Base-by-base conservation (phyloP, 208 protist species). In the Lotmaria passim region DNA sequence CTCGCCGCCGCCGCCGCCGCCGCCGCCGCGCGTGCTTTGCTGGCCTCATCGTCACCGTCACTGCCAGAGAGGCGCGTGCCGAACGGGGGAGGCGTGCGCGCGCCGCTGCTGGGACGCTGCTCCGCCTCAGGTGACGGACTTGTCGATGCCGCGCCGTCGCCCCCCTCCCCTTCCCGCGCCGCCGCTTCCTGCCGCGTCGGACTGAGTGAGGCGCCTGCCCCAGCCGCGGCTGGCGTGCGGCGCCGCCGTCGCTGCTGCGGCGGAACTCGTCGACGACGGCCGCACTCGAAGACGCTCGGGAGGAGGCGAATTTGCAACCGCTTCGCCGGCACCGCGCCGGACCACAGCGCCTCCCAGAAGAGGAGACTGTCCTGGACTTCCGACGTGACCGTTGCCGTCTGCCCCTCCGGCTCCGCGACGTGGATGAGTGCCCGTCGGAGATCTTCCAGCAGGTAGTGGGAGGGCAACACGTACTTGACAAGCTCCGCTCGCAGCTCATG, bases 371-470 rank as follows among this genome's bases (percentile, higher is more conserved):
- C 31, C 46, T 71, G 70, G 8, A 58, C 52, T 14, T 74, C 73
- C 12, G 17, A 4, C 17, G 44, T 65, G 39, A 46, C 26, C 11
- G 23, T 30, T 46, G 53, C 44, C 10, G 39, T 19, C 11, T 81
- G 62, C 7, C 53, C 66, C n/a, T 71, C 60, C 43, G 52, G 4
- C 55, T 67, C 65, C 0, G 70, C 69, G n/a, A 79, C 51, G 33
- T 73, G 55, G 23, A 69, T 11, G 21, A 73, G 24, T 19, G 81
- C 77, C 21, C 30, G 41, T 2, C 81, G 81, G n/a, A 86, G 52
- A 56, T 83, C 74, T 50, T 83, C 77, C 14, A 83, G 62, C 7
- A 86, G 63, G 57, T 86, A 86, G 62, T 86, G 81, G 0, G 69
- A 63, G 1, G 71, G 65, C 21, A 82, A 41, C 26, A 86, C 38